Evolutionary conservation across 176 grass and related monocot genomes (phyloP).

Genomic region (Oryza australiensis): DNA sequence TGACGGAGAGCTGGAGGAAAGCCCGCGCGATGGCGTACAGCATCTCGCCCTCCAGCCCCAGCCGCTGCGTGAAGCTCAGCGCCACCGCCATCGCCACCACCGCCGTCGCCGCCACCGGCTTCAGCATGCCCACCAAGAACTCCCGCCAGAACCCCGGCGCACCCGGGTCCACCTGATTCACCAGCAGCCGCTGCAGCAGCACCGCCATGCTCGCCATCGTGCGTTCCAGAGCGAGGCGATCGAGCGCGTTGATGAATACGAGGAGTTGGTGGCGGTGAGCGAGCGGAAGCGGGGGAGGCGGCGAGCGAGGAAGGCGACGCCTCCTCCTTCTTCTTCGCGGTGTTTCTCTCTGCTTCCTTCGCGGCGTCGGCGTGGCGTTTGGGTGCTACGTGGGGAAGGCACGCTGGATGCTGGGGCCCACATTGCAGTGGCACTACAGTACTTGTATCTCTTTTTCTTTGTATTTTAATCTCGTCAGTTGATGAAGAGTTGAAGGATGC

Average conservation of each 20-base stretch:
- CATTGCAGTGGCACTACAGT: not conserved
- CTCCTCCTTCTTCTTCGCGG: not conserved
- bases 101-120: slow-evolving; percentile 55
- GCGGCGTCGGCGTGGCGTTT: not conserved
- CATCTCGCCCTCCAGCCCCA: slow-evolving; percentile 82
- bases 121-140: slow-evolving; percentile 77
- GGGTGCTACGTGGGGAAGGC: slow-evolving; percentile 37
- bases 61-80: slow-evolving; percentile 71
- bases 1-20: slow-evolving; percentile 94
- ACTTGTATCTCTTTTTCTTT: not conserved
- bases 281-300: slow-evolving; percentile 12
- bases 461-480: not conserved
- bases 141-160: slow-evolving; percentile 78
- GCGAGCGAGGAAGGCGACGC: slow-evolving; percentile 39
- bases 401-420: not conserved
- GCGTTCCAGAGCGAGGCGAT: not conserved
- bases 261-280: not conserved
- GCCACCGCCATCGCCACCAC: slow-evolving; percentile 80
- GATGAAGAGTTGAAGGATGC: not conserved
- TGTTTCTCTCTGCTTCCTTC: not conserved
- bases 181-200: slow-evolving; percentile 10
- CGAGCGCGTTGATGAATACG: not conserved
- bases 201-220: not conserved
- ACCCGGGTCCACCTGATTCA: slow-evolving; percentile 55
- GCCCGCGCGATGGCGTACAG: slow-evolving; percentile 73